Evolutionary conservation across 768 basidiomycete species (phyloP).

Genomic region (Phallus indusiatus): DNA sequence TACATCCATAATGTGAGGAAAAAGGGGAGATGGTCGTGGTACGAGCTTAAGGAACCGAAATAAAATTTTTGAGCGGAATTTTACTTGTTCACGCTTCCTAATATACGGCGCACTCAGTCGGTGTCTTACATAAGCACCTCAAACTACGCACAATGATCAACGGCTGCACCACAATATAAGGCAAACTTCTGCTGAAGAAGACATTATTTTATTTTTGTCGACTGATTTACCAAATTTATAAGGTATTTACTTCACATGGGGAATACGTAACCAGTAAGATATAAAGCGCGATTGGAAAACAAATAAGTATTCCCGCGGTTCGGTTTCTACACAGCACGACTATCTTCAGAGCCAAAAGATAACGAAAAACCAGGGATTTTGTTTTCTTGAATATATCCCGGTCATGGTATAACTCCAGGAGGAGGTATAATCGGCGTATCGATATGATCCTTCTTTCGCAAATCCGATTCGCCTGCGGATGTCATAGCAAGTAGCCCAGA

Average conservation of each 20-base stretch:
- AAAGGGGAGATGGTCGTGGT: conserved; percentile 3
- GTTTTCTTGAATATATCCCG: background rate
- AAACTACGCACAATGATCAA: too few relatives aligned
- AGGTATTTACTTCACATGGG: too few relatives aligned
- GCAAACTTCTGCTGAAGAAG: too few relatives aligned
- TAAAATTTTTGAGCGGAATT: conserved; percentile 9
- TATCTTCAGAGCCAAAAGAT: too few relatives aligned
- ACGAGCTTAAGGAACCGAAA: conserved; percentile 1
- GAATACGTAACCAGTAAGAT: too few relatives aligned
- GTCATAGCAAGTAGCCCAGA: background rate
- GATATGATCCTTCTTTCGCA: background rate
- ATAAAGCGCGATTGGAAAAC: too few relatives aligned
- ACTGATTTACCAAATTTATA: too few relatives aligned
- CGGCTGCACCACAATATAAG: too few relatives aligned
- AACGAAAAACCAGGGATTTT: background rate
- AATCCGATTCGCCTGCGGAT: background rate
- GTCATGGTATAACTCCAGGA: background rate
- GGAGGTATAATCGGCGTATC: background rate
- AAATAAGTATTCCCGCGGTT: too few relatives aligned
- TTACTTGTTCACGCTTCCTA: conserved; percentile 4
- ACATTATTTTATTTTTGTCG: too few relatives aligned
- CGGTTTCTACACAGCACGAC: too few relatives aligned
- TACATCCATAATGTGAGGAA: conserved; percentile 7
- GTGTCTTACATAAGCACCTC: background rate
- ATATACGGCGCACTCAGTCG: conserved; percentile 3